phyloP scores from a whole-genome alignment of 1,139 yeast genomes.

The Blastobotrys buckinghamii region DNA sequence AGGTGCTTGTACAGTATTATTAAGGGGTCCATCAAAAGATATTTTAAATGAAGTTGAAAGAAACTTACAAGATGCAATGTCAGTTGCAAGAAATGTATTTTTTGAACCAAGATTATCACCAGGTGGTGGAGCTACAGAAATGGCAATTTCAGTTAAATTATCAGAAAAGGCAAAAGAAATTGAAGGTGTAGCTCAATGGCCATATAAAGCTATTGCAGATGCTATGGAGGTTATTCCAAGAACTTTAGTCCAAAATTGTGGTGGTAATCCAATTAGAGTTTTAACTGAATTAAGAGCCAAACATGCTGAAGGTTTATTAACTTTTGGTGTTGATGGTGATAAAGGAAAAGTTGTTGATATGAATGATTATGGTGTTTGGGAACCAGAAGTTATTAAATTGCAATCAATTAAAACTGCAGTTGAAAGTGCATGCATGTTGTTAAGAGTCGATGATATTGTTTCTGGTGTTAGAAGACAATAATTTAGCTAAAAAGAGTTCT shows the following conservation, averaged over 20 bases:
- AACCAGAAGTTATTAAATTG: slow-evolving; percentile 95
- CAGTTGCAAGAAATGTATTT: slow-evolving; percentile 92
- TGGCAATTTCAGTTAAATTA: slow-evolving; percentile 90
- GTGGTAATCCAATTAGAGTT: slow-evolving; percentile 89
- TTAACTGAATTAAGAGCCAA: slow-evolving; percentile 90
- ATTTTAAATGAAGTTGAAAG: slow-evolving; percentile 94
- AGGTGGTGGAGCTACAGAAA: slow-evolving; percentile 99
- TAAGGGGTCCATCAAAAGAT: slow-evolving; percentile 97
- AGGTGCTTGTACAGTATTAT: slow-evolving; percentile 85
- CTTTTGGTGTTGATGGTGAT: slow-evolving; percentile 94
- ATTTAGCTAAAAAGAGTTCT: too few relatives aligned
- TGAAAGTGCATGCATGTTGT: slow-evolving; percentile 89
- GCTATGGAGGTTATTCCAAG: slow-evolving; percentile 98
- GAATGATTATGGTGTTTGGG: slow-evolving; percentile 97
- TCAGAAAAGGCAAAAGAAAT: slow-evolving; percentile 87
- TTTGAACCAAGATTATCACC: slow-evolving; percentile 94
- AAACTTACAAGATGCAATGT: slow-evolving; percentile 97
- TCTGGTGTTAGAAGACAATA: slow-evolving; percentile 74
- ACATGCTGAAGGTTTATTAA: slow-evolving; percentile 79
- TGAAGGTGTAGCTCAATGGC: slow-evolving; percentile 98
- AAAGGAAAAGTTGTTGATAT: slow-evolving; percentile 90
- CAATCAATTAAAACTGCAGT: slow-evolving; percentile 96
- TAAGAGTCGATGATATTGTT: slow-evolving; percentile 96
- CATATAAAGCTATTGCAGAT: slow-evolving; percentile 97
- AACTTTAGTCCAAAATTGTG: slow-evolving; percentile 94